Evolutionary conservation across 345 rosid genomes (phyloP).

Genomic region (Cardamine resedifolia): DNA sequence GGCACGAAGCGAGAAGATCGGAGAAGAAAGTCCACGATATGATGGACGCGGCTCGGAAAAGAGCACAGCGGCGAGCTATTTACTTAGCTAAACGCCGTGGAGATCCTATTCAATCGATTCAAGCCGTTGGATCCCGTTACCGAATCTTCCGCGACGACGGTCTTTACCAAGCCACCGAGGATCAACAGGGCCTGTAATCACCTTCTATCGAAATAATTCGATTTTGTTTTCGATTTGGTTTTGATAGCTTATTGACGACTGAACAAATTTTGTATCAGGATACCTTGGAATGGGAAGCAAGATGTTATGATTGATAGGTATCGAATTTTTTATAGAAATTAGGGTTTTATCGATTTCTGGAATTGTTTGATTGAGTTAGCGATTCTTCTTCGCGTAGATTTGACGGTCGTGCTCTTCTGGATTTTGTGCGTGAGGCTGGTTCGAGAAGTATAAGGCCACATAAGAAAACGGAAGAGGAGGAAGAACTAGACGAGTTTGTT

Average conservation of each 20-base stretch:
- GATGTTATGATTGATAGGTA: slow-evolving; percentile 85
- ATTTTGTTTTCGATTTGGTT: background rate
- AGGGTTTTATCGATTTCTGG: background rate
- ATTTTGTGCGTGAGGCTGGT: slow-evolving; percentile 83
- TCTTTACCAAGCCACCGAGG: slow-evolving; percentile 84
- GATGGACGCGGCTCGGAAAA: slow-evolving; percentile 99
- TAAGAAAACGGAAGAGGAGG: slow-evolving; percentile 83
- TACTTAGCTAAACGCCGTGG: slow-evolving; percentile 91
- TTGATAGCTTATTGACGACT: background rate
- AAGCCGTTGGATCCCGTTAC: slow-evolving; percentile 69
- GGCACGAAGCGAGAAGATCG: slow-evolving; percentile 99
- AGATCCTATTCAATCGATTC: slow-evolving; percentile 92
- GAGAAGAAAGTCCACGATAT: slow-evolving; percentile 97
- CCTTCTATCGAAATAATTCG: background rate
- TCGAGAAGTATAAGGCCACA: slow-evolving; percentile 44
- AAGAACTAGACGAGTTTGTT: slow-evolving; percentile 99
- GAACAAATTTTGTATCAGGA: slow-evolving; percentile 42
- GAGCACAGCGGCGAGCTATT: slow-evolving; percentile 89
- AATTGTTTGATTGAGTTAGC: background rate
- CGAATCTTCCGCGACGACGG: slow-evolving; percentile 80
- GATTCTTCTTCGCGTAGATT: too few species aligned
- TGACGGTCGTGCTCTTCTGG: slow-evolving; percentile 94
- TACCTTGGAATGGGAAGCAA: slow-evolving; percentile 91
- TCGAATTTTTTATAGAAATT: background rate
- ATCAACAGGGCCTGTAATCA: slow-evolving; percentile 82